Evolutionary conservation across 306 rosid genomes (phyloP).

Genomic region (Dryas octopetala): DNA sequence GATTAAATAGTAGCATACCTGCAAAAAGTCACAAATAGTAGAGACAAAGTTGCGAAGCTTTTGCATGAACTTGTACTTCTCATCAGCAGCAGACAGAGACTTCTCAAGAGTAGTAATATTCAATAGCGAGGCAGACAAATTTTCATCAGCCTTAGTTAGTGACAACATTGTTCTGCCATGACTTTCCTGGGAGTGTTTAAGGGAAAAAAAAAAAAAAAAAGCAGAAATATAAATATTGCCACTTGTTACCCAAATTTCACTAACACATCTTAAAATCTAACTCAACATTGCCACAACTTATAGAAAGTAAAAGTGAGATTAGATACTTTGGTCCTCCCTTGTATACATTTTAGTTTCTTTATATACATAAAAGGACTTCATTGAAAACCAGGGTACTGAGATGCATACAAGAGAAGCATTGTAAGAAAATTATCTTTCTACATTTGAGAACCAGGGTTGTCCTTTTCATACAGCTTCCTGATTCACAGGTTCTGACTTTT

Average conservation of each 20-base stretch:
- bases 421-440: background rate
- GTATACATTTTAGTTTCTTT: background rate
- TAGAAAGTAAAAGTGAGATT: background rate
- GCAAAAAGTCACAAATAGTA: slow-evolving; percentile 76
- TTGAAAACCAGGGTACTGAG: background rate
- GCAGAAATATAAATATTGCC: background rate
- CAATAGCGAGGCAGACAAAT: slow-evolving; percentile 70
- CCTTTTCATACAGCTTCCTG: background rate
- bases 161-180: slow-evolving; percentile 62
- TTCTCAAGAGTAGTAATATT: slow-evolving; percentile 77
- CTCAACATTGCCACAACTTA: background rate
- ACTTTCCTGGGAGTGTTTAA: slow-evolving; percentile 56
- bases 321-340: background rate
- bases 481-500: background rate
- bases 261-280: background rate
- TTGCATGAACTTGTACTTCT: slow-evolving; percentile 86
- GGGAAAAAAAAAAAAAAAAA: background rate
- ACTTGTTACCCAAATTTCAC: background rate
- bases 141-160: slow-evolving; percentile 63
- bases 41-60: slow-evolving; percentile 75
- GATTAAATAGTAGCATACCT: slow-evolving; percentile 44
- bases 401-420: background rate
- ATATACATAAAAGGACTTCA: background rate
- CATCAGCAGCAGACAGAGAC: slow-evolving; percentile 66
- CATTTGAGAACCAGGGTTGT: background rate